These are phyloP conservation scores for Phialemoniopsis sp. DNA, from an alignment of 2,329 filamentous ascomycete genomes.

Conservation along the genomic window DNA sequence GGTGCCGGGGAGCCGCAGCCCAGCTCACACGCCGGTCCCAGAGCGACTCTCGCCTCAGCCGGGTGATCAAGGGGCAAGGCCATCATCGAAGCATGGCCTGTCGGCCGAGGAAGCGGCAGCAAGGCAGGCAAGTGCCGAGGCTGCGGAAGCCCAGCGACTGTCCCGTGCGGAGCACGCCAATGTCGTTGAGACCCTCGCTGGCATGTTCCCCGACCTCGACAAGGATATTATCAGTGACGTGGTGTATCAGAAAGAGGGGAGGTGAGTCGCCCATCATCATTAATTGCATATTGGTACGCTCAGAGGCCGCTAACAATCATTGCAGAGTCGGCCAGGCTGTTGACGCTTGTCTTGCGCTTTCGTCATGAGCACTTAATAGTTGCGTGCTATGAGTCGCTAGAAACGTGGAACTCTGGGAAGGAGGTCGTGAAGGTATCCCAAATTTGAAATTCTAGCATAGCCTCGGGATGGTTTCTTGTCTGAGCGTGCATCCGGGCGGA, in stretches of 20 bases:
- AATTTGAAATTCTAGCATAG: too few species aligned
- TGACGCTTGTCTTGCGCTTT: constrained; percentile 75
- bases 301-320: constrained; percentile 6
- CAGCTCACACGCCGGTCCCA: constrained; percentile 25
- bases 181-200: constrained; percentile 87
- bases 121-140: constrained; percentile 84
- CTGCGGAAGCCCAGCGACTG: constrained; percentile 79
- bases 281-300: background rate
- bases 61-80: constrained; percentile 27
- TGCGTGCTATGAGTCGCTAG: too few species aligned
- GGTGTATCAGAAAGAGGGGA: constrained; percentile 89
- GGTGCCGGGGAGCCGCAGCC: constrained; percentile 24
- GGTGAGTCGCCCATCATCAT: constrained; percentile 56
- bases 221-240: constrained; percentile 95
- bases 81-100: constrained; percentile 38
- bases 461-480: too few species aligned
- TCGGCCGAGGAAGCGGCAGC: constrained; percentile 85
- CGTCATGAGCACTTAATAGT: constrained; percentile 31
- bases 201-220: constrained; percentile 97
- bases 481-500: too few species aligned
- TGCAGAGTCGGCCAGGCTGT: constrained; percentile 77
- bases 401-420: too few species aligned
- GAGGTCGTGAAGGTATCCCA: background rate
- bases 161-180: constrained; percentile 82
- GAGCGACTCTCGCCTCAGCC: constrained; percentile 13